phyloP scores from a whole-genome alignment of 768 basidiomycete genomes.

The Collybiopsis confluens region DNA sequence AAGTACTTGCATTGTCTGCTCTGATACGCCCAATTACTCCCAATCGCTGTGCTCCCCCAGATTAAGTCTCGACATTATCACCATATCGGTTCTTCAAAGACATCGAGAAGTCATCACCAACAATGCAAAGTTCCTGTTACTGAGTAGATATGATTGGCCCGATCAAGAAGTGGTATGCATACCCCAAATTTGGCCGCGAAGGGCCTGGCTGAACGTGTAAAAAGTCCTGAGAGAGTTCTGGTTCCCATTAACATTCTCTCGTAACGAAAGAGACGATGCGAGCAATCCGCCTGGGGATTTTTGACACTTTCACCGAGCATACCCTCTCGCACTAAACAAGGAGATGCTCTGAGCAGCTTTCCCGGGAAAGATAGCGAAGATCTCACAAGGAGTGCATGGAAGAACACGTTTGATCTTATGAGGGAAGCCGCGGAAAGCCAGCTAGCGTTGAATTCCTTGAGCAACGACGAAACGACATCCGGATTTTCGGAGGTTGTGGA shows the following conservation, averaged over 20 bases:
- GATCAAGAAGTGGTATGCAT: background rate
- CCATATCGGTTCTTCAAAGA: background rate
- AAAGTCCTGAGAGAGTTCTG: too few species aligned
- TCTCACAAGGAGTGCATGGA: constrained; percentile 9
- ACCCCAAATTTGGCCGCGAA: constrained; percentile 7
- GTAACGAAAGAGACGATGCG: constrained; percentile 1
- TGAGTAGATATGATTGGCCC: background rate
- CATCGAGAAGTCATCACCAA: background rate
- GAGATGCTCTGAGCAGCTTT: background rate
- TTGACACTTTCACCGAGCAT: constrained; percentile 7
- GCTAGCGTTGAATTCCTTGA: background rate
- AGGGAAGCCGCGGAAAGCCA: background rate
- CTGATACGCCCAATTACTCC: background rate
- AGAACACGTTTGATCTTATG: constrained; percentile 4
- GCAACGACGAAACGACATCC: background rate
- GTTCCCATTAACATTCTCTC: background rate
- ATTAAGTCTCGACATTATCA: background rate
- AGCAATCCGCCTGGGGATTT: constrained; percentile 7
- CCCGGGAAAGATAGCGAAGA: background rate
- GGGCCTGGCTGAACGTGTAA: background rate
- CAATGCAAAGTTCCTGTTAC: constrained; percentile 7
- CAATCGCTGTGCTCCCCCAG: background rate
- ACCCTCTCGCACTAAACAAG: constrained; percentile 5
- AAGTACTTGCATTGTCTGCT: background rate
- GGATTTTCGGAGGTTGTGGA: background rate